Evolutionary conservation across 2,329 filamentous ascomycete genomes (phyloP).

Genomic region (Ophidiomyces ophidiicola): DNA sequence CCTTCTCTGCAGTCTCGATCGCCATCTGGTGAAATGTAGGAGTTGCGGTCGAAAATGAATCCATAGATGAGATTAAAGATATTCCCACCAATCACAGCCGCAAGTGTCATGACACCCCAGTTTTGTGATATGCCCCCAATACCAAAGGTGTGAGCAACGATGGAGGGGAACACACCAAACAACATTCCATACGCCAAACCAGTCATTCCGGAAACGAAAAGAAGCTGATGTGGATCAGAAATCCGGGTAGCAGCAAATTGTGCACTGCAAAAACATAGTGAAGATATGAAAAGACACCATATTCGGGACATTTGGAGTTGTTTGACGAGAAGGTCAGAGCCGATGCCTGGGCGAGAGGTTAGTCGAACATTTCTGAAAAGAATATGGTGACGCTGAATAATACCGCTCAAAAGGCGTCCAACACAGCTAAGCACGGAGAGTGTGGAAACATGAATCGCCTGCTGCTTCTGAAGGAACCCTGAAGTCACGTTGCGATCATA

Average conservation of each 20-base stretch:
- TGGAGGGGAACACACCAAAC: conserved; percentile 85
- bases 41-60: conserved; percentile 68
- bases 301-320: conserved; percentile 66
- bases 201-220: conserved; percentile 67
- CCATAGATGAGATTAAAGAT: conserved; percentile 91
- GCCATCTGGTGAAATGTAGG: conserved; percentile 53
- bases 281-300: conserved; percentile 77
- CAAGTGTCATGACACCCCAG: conserved; percentile 89
- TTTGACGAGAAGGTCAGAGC: conserved; percentile 82
- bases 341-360: conserved; percentile 49
- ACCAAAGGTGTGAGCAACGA: conserved; percentile 82
- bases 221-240: conserved; percentile 62
- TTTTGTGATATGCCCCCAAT: conserved; percentile 83
- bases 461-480: conserved; percentile 64
- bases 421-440: conserved; percentile 79
- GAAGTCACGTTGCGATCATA: conserved; percentile 62
- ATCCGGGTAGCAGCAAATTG: conserved; percentile 67
- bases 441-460: conserved; percentile 87
- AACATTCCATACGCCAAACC: conserved; percentile 86
- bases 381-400: conserved; percentile 14
- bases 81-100: conserved; percentile 77
- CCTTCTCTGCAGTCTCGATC: conserved; percentile 67
- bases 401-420: conserved; percentile 66
- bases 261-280: conserved; percentile 63
- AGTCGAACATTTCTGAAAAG: conserved; percentile 16